These are phyloP conservation scores for Acacia concinna DNA, from an alignment of 331 rosid species.

Conservation along the genomic window DNA sequence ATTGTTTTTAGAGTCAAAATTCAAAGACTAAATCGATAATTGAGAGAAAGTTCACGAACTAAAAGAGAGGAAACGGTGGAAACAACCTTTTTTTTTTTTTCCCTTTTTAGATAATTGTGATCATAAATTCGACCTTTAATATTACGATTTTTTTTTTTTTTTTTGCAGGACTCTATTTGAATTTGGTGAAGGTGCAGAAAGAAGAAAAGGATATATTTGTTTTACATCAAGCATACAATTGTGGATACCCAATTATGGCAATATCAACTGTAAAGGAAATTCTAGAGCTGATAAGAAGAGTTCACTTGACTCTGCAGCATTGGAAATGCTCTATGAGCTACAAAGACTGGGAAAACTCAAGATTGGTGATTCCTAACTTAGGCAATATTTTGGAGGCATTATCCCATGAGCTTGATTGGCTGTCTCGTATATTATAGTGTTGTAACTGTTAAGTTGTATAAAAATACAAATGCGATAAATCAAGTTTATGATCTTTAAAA, in stretches of 20 bases:
- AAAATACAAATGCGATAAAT: neutral
- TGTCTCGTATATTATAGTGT: neutral
- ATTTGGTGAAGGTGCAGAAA: slow-evolving; percentile 51
- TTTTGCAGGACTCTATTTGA: slow-evolving; percentile 46
- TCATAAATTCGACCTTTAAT: neutral
- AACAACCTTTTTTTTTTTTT: neutral
- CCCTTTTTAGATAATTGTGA: neutral
- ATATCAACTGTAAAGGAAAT: slow-evolving; percentile 65
- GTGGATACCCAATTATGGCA: slow-evolving; percentile 65
- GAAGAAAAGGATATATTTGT: slow-evolving; percentile 53
- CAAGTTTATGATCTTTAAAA: neutral
- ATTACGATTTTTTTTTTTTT: neutral
- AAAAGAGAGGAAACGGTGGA: neutral
- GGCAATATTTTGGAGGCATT: neutral
- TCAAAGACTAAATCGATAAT: neutral
- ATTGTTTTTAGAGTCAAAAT: neutral
- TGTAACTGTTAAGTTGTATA: neutral
- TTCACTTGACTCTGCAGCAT: slow-evolving; percentile 73
- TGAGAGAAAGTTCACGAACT: neutral
- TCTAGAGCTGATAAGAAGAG: slow-evolving; percentile 80
- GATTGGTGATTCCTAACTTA: slow-evolving; percentile 38
- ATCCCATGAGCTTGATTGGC: neutral
- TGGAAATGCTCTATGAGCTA: slow-evolving; percentile 66
- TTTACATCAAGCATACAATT: slow-evolving; percentile 57
- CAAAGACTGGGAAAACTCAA: slow-evolving; percentile 51